Base-by-base conservation (phyloP, 1,284 basidiomycete genomes). In the Wallemia hederae region DNA sequence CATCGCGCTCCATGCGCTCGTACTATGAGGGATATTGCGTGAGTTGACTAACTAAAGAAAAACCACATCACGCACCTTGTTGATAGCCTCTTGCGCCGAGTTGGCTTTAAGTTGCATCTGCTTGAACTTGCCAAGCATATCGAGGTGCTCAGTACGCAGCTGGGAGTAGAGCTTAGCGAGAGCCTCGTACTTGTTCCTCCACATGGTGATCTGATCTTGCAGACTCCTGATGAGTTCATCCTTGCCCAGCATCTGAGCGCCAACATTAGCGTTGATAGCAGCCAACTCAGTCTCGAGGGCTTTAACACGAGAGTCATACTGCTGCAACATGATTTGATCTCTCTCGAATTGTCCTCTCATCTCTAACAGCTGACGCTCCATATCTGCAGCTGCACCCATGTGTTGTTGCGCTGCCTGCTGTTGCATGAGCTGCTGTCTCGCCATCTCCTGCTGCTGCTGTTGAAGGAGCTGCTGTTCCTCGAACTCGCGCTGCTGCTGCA, bases 171-270 rank as follows among this genome's bases (percentile, higher is more conserved):
- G 79, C 72, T 98, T 99, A 58, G 94, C 94, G 62, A 99, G 77
- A 0, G 92, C 88, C 72, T 99, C 94, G 72, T 98, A 99, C 73
- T 99, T 99, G 75, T 90, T 91, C 63, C 89, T 83, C 94, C 94
- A 99, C 24, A 94, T 74, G 5, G 81, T 85, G 63, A 96, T 90
- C 73, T 99, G 94, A 69, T 94, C 88, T 71, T 97, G 92, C 15
- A 99, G 78, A 70, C 94, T 89, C 68, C 82, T 82, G 69, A 98
- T 89, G 67, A 98, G 75, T 27, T 97, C 90, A 69, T 99, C 94
- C 73, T 98, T 98, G 59, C 86, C 83, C 61, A 75, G 71, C 74
- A 97, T 78, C 70, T 98, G 94, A 2, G 87, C 83, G 63, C 80
- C 80, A 64, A 94, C 79, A 67, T 92, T 90, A 64, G 78, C 74